phyloP scores from a whole-genome alignment of 2,329 filamentous ascomycete species.

The Stemphylium lycopersici region DNA sequence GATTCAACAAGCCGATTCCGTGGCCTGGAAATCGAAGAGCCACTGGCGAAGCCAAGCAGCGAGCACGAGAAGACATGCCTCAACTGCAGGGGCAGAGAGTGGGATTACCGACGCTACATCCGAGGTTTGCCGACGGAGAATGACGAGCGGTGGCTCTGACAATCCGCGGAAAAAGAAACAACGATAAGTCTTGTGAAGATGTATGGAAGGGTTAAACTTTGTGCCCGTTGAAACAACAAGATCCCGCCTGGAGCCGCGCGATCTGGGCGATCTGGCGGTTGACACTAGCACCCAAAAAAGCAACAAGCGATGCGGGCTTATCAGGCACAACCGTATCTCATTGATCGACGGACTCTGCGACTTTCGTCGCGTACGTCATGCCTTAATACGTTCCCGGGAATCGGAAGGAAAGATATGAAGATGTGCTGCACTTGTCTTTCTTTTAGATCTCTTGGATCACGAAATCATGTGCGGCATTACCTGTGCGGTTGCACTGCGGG shows the following conservation, averaged over 20 bases:
- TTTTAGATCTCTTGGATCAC: background rate
- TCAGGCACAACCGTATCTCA: slow-evolving; percentile 3
- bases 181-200: slow-evolving; percentile 1
- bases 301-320: slow-evolving; percentile 12
- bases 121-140: slow-evolving; percentile 1
- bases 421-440: background rate
- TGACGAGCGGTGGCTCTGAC: slow-evolving; percentile 6
- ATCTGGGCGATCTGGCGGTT: slow-evolving; percentile 2
- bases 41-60: background rate
- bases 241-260: slow-evolving; percentile 1
- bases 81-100: background rate
- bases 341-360: background rate
- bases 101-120: slow-evolving; percentile 4
- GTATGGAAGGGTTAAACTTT: background rate
- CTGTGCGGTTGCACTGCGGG: slow-evolving; percentile 21
- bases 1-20: slow-evolving; percentile 2
- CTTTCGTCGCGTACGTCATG: slow-evolving; percentile 6
- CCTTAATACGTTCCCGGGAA: background rate
- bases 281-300: slow-evolving; percentile 8
- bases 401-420: background rate
- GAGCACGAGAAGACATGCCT: slow-evolving; percentile 7
- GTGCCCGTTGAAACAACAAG: background rate
- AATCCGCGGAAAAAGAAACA: background rate
- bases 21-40: background rate
- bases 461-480: slow-evolving; percentile 23